These are phyloP conservation scores for Odonthalia washingtoniensis DNA, from an alignment of 31 red algal species.

Conservation along the genomic window DNA sequence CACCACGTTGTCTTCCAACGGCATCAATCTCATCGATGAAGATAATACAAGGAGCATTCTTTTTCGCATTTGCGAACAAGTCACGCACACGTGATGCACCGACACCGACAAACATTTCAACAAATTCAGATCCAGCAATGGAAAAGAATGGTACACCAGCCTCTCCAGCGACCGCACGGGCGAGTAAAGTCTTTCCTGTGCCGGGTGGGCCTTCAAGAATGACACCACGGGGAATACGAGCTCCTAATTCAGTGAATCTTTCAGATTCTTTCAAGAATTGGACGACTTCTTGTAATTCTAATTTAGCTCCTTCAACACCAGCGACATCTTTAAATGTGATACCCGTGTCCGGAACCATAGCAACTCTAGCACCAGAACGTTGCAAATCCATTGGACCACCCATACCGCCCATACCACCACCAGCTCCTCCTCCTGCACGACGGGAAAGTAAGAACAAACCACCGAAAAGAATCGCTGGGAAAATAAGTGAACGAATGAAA, in stretches of 20 bases:
- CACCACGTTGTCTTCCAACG: slow-evolving; percentile 93
- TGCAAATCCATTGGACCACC: slow-evolving; percentile 93
- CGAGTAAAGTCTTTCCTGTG: slow-evolving; percentile 98
- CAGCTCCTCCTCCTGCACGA: slow-evolving; percentile 78
- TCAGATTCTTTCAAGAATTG: slow-evolving; percentile 98
- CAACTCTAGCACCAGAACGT: slow-evolving; percentile 82
- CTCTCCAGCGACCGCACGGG: slow-evolving; percentile 97
- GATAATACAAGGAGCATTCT: slow-evolving; percentile 97
- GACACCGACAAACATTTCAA: slow-evolving; percentile 99
- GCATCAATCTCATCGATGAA: slow-evolving; percentile 99
- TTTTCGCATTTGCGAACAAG: slow-evolving; percentile 93
- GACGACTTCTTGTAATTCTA: slow-evolving; percentile 97
- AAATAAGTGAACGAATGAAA: slow-evolving; percentile 93
- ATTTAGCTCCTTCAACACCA: slow-evolving; percentile 92
- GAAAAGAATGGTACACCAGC: slow-evolving; percentile 99
- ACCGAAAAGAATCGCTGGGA: slow-evolving; percentile 95
- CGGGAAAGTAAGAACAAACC: slow-evolving; percentile 95
- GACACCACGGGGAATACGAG: slow-evolving; percentile 94
- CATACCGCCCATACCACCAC: slow-evolving; percentile 74
- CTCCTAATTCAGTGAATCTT: slow-evolving; percentile 91
- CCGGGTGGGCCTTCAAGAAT: slow-evolving; percentile 98
- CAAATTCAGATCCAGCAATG: slow-evolving; percentile 99
- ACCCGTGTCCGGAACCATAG: slow-evolving; percentile 97
- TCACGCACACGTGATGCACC: slow-evolving; percentile 96
- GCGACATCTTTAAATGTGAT: slow-evolving; percentile 97